Conservation (phyloP, 768 basidiomycete species). For the Ramaria rubella region DNA sequence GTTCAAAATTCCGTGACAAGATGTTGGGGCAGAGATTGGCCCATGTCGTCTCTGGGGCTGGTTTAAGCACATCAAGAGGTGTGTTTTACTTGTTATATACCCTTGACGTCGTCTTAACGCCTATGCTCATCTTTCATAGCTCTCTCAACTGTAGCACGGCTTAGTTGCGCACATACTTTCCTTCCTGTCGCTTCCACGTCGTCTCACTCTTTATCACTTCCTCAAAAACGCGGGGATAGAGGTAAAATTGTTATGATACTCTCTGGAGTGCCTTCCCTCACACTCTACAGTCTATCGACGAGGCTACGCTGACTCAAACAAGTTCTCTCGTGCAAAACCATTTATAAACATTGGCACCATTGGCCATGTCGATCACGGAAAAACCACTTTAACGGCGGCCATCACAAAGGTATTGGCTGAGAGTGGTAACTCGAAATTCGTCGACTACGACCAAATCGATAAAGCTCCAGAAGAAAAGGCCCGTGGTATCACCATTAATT, state of each 20-base stretch:
- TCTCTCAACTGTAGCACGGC: conserved; percentile 33
- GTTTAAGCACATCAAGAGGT: conserved; percentile 2
- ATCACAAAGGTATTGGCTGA: conserved; percentile 90
- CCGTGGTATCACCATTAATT: conserved; percentile 98
- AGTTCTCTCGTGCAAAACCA: conserved; percentile 71
- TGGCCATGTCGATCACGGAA: conserved; percentile 97
- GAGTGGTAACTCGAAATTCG: conserved; percentile 72
- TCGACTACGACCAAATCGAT: conserved; percentile 97
- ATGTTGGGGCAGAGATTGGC: conserved; percentile 4
- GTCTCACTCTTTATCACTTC: not conserved
- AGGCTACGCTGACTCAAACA: conserved; percentile 66
- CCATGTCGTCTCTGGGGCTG: not conserved
- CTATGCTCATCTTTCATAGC: not conserved
- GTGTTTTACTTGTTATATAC: not conserved
- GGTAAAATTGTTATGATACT: not conserved
- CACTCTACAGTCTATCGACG: conserved; percentile 42
- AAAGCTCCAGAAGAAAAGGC: conserved; percentile 99
- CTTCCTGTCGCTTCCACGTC: not conserved
- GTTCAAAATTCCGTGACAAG: not conserved
- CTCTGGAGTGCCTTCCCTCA: not conserved
- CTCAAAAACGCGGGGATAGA: conserved; percentile 18
- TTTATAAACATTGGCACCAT: conserved; percentile 97
- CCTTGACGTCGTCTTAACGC: not conserved
- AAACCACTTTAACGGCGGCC: conserved; percentile 93
- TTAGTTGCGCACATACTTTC: conserved; percentile 35